Conservation (phyloP, 2,329 filamentous ascomycete species). For the Botrytis fragariae region DNA sequence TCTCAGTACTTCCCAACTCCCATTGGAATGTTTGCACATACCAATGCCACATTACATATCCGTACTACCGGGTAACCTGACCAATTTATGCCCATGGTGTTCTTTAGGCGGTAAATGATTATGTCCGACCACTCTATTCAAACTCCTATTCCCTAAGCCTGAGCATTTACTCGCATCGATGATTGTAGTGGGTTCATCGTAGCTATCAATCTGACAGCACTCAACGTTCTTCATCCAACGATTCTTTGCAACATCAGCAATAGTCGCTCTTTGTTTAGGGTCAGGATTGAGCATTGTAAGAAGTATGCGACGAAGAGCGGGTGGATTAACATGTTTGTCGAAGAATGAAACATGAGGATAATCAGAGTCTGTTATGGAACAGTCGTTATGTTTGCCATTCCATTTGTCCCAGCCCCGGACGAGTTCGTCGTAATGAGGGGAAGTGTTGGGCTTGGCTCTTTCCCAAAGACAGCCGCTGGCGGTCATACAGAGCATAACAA, state of each 20-base stretch:
- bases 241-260: slow-evolving; percentile 65
- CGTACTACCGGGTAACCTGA: slow-evolving; percentile 34
- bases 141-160: slow-evolving; percentile 39
- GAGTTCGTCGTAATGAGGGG: slow-evolving; percentile 61
- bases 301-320: slow-evolving; percentile 66
- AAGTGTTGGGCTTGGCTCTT: slow-evolving; percentile 53
- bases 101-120: slow-evolving; percentile 35
- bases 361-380: slow-evolving; percentile 55
- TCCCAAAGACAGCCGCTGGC: slow-evolving; percentile 74
- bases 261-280: slow-evolving; percentile 66
- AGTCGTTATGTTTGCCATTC: slow-evolving; percentile 50
- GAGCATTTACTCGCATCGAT: slow-evolving; percentile 57
- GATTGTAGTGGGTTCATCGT: slow-evolving; percentile 56
- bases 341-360: slow-evolving; percentile 66
- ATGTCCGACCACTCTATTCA: slow-evolving; percentile 44
- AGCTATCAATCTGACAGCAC: slow-evolving; percentile 73
- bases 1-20: not conserved
- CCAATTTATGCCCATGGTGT: slow-evolving; percentile 32
- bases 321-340: slow-evolving; percentile 63
- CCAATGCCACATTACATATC: slow-evolving; percentile 25
- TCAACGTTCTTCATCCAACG: slow-evolving; percentile 73
- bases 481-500: slow-evolving; percentile 76
- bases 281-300: slow-evolving; percentile 82
- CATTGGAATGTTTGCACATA: not conserved
- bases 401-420: slow-evolving; percentile 67